A percentile compares a stretch with the other conserved stretches of the same genome.
Evolutionary conservation across 129 eudicot genomes (phyloP).

Genomic region (Apium graveolens): DNA sequence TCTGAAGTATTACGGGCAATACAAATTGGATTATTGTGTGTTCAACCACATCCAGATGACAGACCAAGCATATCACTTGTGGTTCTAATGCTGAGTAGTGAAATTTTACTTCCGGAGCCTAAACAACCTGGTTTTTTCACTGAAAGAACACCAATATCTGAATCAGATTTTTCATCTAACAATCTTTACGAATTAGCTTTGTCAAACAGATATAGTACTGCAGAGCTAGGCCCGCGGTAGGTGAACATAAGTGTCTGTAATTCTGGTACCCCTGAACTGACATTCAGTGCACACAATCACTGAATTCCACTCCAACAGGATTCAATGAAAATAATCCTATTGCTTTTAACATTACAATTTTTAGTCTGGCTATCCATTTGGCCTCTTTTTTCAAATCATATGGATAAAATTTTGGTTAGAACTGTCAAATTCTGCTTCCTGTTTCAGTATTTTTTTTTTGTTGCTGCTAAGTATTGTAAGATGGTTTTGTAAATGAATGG

Average conservation of each 20-base stretch:
- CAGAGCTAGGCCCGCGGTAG: neutral
- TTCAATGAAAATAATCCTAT: too few relatives aligned
- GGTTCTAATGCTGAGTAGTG: neutral
- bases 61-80: neutral
- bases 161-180: neutral
- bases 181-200: neutral
- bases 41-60: neutral
- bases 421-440: too few relatives aligned
- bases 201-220: neutral
- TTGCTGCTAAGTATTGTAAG: too few relatives aligned
- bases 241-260: neutral
- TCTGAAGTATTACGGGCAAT: conserved; percentile 5
- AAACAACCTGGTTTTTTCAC: neutral
- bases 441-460: too few relatives aligned
- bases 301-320: too few relatives aligned
- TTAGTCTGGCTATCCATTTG: too few relatives aligned
- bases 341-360: too few relatives aligned
- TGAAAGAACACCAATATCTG: neutral
- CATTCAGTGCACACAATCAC: too few relatives aligned
- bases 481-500: too few relatives aligned
- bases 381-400: too few relatives aligned
- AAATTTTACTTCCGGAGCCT: neutral
- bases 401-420: too few relatives aligned
- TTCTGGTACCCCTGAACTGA: neutral
- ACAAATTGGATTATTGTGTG: conserved; percentile 2